Base-by-base conservation (phyloP, 371 early-diverging fungal species). In the Homolaphlyctis polyrhiza region DNA sequence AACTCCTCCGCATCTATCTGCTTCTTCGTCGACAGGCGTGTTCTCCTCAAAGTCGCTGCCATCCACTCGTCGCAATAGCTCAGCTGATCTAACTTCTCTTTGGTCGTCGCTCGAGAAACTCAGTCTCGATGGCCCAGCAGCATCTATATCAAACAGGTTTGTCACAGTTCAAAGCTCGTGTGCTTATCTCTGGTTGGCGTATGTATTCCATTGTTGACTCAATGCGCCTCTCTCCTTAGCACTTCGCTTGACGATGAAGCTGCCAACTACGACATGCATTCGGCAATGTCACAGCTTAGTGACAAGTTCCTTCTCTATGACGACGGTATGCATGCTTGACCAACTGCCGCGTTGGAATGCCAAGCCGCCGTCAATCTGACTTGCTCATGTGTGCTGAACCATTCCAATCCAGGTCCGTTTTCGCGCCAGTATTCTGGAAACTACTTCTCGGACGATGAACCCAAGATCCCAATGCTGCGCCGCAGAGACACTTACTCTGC, bases 251-350 rank as follows among this genome's bases (percentile, higher is more conserved):
- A 18, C 25, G 47, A 47, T 47, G 47, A 39, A 39, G 39, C 39
- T 18, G 11, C 11, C 39, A 8, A 11, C 39, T 8, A 39, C 47
- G 47, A 47, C 47, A 25, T 25, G 4, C 47, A 47, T 18, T 3
- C 47, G 3, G 47, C 47, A 4, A 18, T 25, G 3, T 25, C 47
- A 25, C 55, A 55, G 55, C 32, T 55, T 25, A 11, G 11, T n/a
- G 55, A 55, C 55, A 55, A 55, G 55, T 55, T 55, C 28, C 30
- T 55, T 14, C 55, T 55, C 30, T 27, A 55, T n/a, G 55, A 55
- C 55, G 55, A 55, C 35, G 25, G n/a, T n/a, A n/a, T n/a, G n/a
- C n/a, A n/a, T n/a, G n/a, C n/a, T n/a, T n/a, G n/a, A n/a, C n/a
- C n/a, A n/a, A n/a, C n/a, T n/a, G n/a, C n/a, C n/a, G n/a, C n/a